A percentile compares a stretch with the other conserved stretches of the same genome.
These are phyloP conservation scores for Geranomyces variabilis DNA, from an alignment of 192 early-diverging fungal genomes.

Conservation along the genomic window DNA sequence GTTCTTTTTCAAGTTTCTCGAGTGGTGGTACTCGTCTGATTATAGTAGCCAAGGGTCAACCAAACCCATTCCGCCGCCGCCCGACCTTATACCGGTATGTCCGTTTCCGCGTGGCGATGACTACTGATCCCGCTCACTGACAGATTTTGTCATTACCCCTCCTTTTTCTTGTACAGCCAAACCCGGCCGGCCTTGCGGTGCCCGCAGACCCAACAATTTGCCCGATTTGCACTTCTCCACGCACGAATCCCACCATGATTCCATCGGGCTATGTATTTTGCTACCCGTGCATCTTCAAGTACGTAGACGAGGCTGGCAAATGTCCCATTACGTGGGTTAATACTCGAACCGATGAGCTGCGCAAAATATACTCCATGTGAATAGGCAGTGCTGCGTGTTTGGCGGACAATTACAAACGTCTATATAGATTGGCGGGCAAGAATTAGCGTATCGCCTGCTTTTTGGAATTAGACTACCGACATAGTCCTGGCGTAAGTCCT, in stretches of 20 bases:
- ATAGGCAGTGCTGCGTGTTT: background rate
- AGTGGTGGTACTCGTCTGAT: conserved; percentile 95
- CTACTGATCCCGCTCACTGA: too few relatives aligned
- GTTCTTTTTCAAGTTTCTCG: conserved; percentile 91
- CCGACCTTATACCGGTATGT: conserved; percentile 66
- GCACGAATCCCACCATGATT: conserved; percentile 86
- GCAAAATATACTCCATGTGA: conserved; percentile 66
- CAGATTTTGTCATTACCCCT: too few relatives aligned
- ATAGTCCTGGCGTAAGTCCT: too few relatives aligned
- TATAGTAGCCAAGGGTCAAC: conserved; percentile 62
- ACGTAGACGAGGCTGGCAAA: conserved; percentile 67
- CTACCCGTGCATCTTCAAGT: conserved; percentile 84
- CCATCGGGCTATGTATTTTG: conserved; percentile 92
- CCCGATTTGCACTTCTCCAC: conserved; percentile 70
- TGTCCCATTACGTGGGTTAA: conserved; percentile 80
- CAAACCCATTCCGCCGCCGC: conserved; percentile 71
- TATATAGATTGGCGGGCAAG: too few relatives aligned
- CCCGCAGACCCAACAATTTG: conserved; percentile 77
- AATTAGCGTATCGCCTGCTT: too few relatives aligned
- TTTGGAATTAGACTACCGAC: too few relatives aligned
- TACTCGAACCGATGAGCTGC: conserved; percentile 55
- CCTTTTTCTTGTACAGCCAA: conserved; percentile 52
- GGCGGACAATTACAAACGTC: background rate
- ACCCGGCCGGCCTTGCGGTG: conserved; percentile 72
- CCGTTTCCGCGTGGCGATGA: background rate